Evolutionary conservation across 164 flowering plant genomes (phyloP), one percentile per base, ranked within the genome.

Genomic region (Sextonia rubra): DNA sequence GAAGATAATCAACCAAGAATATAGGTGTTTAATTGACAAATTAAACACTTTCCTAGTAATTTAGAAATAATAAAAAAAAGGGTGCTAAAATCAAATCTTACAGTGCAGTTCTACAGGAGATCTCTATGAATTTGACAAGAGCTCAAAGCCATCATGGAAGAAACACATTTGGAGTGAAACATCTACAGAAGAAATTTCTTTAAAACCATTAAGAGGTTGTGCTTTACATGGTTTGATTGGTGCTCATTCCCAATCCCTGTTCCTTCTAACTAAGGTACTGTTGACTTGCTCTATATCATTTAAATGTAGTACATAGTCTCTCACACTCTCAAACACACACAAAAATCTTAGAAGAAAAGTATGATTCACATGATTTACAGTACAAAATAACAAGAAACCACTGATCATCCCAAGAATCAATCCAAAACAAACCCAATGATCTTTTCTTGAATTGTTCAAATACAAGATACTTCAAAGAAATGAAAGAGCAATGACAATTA

Each of bases 81-180:
- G n/a, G 27, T 30, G 64, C 79, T 78, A 71, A 81, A 72, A 15
- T 62, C 69, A 76, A 62, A 70, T 64, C 47, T 20, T 76, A n/a
- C 24, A 71, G 69, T 84, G 80, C 90, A 93, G 98, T 78, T 88
- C 87, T 68, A 74, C 80, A 22, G 98, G 98, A 62, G 91, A 89
- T 69, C 92, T 91, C 37, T 93, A 90, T 72, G 97, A 91, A 75
- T 85, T 84, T 74, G 94, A 89, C 70, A 79, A 70, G 61, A 83
- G 64, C 81, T 85, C 97, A 68, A 91, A 82, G 80, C 98, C 98
- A 58, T 80, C 87, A 60, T 93, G 98, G 98, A 93, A 85, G 85
- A 93, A 87, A 84, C 98, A 93, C 69, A 78, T 93, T 75, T 79
- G 87, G 85, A 71, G 71, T 67, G 82, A 86, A 78, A 80, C 80